Conservation (phyloP, 2,329 filamentous ascomycete genomes). For the Pleomassaria siparia region DNA sequence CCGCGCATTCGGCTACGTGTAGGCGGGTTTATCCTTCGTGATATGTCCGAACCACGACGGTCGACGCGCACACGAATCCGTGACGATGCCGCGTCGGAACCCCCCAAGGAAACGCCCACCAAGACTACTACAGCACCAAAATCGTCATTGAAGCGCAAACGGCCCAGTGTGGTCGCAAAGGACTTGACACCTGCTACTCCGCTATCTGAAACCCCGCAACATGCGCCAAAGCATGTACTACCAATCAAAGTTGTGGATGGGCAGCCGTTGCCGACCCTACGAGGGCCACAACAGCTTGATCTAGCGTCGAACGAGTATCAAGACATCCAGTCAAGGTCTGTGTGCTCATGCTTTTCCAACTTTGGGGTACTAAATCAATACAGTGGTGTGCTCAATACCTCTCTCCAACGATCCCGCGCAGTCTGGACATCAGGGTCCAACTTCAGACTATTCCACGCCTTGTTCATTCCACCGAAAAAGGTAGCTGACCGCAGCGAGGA, state of each 20-base stretch:
- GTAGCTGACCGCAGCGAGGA: slow-evolving; percentile 65
- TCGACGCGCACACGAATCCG: slow-evolving; percentile 40
- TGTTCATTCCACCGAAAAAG: slow-evolving; percentile 41
- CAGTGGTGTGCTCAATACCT: slow-evolving; percentile 72
- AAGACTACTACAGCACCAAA: slow-evolving; percentile 28
- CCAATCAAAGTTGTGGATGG: slow-evolving; percentile 66
- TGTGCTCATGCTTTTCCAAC: not conserved
- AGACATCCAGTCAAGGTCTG: slow-evolving; percentile 70
- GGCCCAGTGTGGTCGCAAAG: slow-evolving; percentile 21
- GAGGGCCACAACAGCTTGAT: slow-evolving; percentile 65
- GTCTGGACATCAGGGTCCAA: slow-evolving; percentile 41
- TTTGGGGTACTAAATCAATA: slow-evolving; percentile 46
- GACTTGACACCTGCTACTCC: slow-evolving; percentile 30
- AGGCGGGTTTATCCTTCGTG: not conserved
- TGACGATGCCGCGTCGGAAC: slow-evolving; percentile 34
- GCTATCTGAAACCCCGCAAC: slow-evolving; percentile 14
- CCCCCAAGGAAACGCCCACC: slow-evolving; percentile 28
- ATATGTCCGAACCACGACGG: slow-evolving; percentile 40
- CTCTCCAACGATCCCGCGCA: slow-evolving; percentile 70
- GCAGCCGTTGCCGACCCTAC: slow-evolving; percentile 70
- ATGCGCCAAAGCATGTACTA: slow-evolving; percentile 41
- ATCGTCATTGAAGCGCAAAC: slow-evolving; percentile 38
- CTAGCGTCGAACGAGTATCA: slow-evolving; percentile 69
- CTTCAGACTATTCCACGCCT: slow-evolving; percentile 42
- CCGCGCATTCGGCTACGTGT: not conserved